These are phyloP conservation scores for Pyrenula massariospora DNA, from an alignment of 495 filamentous ascomycete genomes.

Conservation along the genomic window DNA sequence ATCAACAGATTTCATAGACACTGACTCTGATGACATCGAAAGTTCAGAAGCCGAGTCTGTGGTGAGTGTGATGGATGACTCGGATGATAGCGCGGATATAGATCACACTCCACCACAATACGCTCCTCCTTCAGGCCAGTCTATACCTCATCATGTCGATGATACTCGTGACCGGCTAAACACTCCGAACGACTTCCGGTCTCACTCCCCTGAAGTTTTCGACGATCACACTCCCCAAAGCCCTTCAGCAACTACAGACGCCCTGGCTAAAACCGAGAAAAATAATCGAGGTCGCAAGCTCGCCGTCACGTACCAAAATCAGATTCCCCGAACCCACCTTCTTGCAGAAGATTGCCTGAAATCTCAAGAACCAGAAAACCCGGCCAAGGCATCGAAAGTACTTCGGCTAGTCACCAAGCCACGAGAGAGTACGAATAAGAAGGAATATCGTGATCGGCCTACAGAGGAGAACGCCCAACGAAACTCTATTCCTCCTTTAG, in stretches of 20 bases:
- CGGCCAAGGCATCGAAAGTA: not conserved
- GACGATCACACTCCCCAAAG: not conserved
- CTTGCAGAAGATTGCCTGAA: not conserved
- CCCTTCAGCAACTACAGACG: not conserved
- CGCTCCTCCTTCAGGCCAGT: not conserved
- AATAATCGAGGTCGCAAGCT: not conserved
- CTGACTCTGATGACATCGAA: conserved; percentile 4
- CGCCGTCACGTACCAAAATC: not conserved
- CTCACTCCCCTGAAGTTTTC: not conserved
- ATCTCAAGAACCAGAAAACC: not conserved
- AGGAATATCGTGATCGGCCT: not conserved
- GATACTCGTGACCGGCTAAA: too few species aligned
- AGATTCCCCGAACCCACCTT: not conserved
- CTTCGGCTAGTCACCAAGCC: not conserved
- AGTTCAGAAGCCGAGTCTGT: conserved; percentile 5
- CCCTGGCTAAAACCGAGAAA: not conserved
- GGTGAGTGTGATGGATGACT: conserved; percentile 1
- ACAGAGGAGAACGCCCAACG: not conserved
- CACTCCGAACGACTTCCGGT: not conserved
- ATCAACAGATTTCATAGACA: not conserved
- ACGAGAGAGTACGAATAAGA: too few species aligned
- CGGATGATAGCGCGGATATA: conserved; percentile 5
- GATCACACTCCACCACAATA: not conserved
- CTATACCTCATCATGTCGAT: not conserved
- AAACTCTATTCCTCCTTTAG: not conserved